A percentile compares a stretch with the other conserved stretches of the same genome.
Conservation (phyloP, 73 alveolate species). For the Symbiodinium natans region DNA sequence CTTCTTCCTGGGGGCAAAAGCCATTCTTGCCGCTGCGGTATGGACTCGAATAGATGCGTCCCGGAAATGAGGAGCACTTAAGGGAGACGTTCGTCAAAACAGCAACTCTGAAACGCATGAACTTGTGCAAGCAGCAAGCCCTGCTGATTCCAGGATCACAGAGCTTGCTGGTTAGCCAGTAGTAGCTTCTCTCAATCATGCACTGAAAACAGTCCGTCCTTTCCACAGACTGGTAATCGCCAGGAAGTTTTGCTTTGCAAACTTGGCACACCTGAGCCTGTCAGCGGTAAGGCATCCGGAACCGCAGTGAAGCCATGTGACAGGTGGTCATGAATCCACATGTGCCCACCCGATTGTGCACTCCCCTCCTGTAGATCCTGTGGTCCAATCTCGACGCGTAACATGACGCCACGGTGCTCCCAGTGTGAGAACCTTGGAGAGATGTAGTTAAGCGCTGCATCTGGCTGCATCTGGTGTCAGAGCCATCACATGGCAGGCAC, state of each 20-base stretch:
- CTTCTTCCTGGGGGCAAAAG: slow-evolving; percentile 21
- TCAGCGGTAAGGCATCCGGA: background rate
- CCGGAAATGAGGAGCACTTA: too few relatives aligned
- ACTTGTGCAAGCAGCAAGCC: background rate
- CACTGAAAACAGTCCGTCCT: background rate
- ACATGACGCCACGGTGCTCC: slow-evolving; percentile 68
- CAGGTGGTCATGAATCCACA: too few relatives aligned
- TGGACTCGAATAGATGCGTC: too few relatives aligned
- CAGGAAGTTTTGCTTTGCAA: slow-evolving; percentile 35
- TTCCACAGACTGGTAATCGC: slow-evolving; percentile 71
- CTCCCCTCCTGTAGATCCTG: slow-evolving; percentile 56
- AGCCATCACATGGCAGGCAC: background rate
- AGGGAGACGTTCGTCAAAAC: background rate
- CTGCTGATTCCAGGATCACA: background rate
- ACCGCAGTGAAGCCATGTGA: background rate
- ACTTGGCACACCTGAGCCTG: slow-evolving; percentile 69
- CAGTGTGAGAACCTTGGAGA: slow-evolving; percentile 50
- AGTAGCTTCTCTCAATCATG: background rate
- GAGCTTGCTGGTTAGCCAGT: background rate
- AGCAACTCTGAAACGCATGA: background rate
- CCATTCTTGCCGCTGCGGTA: background rate
- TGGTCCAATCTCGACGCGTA: slow-evolving; percentile 66
- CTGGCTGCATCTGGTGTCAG: too few relatives aligned
- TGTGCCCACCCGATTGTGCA: too few relatives aligned
- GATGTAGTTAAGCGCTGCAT: background rate